Conservation (phyloP, 805 yeast genomes). For the Ogataea corticis region DNA sequence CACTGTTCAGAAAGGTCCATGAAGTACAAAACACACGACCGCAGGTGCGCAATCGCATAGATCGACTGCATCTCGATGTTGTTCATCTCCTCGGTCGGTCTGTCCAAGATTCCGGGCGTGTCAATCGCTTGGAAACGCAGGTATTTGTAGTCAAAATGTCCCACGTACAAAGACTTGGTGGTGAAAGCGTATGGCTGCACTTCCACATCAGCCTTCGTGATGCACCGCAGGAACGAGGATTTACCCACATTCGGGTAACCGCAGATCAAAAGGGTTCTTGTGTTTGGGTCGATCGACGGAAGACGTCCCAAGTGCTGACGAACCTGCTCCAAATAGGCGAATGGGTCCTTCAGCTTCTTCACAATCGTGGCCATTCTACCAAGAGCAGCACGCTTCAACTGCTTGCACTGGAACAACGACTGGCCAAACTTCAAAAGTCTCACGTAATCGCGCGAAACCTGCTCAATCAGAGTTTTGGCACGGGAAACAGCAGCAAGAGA, state of each 20-base stretch:
- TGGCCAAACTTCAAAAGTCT: slow-evolving; percentile 96
- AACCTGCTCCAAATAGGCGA: slow-evolving; percentile 93
- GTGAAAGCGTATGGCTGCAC: slow-evolving; percentile 99
- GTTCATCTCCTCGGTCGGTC: slow-evolving; percentile 99
- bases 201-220: slow-evolving; percentile 98
- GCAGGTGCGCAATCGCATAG: slow-evolving; percentile 96
- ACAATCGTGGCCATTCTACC: slow-evolving; percentile 99
- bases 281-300: slow-evolving; percentile 97
- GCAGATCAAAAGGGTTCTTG: slow-evolving; percentile 94
- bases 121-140: slow-evolving; percentile 98
- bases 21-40: slow-evolving; percentile 94
- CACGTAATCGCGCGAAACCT: slow-evolving; percentile 92
- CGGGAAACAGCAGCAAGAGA: slow-evolving; percentile 92
- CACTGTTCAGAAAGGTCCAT: slow-evolving; percentile 99
- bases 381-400: slow-evolving; percentile 95
- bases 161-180: slow-evolving; percentile 94
- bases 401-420: slow-evolving; percentile 97
- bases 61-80: slow-evolving; percentile 99
- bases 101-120: slow-evolving; percentile 97
- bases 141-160: slow-evolving; percentile 98
- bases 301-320: slow-evolving; percentile 98
- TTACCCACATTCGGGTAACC: slow-evolving; percentile 99
- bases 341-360: slow-evolving; percentile 92
- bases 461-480: slow-evolving; percentile 92
- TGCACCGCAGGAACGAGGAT: slow-evolving; percentile 88